Evolutionary conservation across 192 early-diverging fungal species (phyloP).

Genomic region (Dissophora ornata): DNA sequence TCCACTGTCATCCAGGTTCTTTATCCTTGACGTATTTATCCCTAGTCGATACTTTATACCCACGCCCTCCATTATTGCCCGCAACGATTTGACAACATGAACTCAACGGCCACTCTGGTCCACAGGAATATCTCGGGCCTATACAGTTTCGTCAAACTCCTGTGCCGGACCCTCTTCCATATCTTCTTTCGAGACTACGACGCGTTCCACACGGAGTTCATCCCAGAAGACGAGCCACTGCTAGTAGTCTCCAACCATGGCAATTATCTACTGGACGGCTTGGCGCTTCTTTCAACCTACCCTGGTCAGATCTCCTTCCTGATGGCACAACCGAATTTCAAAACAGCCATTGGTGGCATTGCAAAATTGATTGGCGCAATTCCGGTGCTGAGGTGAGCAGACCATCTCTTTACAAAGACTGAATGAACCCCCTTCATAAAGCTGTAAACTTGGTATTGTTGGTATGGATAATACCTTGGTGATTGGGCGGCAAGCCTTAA

Average conservation of each 20-base stretch:
- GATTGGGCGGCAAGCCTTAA: too few species aligned
- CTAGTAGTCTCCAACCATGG: slow-evolving; percentile 58
- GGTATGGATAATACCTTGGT: too few species aligned
- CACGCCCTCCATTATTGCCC: too few species aligned
- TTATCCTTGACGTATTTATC: too few species aligned
- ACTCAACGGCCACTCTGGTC: slow-evolving; percentile 2
- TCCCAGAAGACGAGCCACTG: slow-evolving; percentile 53
- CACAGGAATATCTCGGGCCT: slow-evolving; percentile 48
- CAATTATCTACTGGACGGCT: slow-evolving; percentile 58
- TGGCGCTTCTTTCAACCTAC: slow-evolving; percentile 47
- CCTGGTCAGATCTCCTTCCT: slow-evolving; percentile 55
- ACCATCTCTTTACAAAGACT: too few species aligned
- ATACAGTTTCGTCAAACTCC: slow-evolving; percentile 44
- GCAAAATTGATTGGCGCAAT: slow-evolving; percentile 54
- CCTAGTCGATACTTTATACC: too few species aligned
- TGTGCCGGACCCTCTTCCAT: slow-evolving; percentile 50
- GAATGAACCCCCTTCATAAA: too few species aligned
- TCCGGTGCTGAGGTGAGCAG: slow-evolving; percentile 43
- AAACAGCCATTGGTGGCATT: slow-evolving; percentile 54
- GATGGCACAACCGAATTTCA: slow-evolving; percentile 57
- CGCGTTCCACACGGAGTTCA: slow-evolving; percentile 41
- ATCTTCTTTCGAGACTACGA: slow-evolving; percentile 58
- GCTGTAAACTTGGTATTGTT: too few species aligned
- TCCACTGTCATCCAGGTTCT: too few species aligned
- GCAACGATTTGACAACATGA: too few species aligned